Conservation (phyloP, 176 grass and related monocot species). For the Elymus sibiricus region DNA sequence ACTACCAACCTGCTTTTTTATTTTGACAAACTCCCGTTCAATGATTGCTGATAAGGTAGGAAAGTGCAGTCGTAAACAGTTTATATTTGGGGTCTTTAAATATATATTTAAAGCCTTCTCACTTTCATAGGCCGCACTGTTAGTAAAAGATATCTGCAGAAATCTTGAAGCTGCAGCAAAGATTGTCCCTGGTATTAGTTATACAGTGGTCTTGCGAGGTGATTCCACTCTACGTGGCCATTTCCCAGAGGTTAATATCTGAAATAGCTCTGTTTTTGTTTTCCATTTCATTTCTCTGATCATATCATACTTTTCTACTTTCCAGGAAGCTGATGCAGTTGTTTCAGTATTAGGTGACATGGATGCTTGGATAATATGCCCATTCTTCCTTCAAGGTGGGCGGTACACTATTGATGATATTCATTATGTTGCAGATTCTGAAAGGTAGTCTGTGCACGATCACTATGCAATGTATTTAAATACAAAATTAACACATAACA, state of each 20-base stretch:
- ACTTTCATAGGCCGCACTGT: conserved; percentile 55
- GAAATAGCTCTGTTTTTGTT: background rate
- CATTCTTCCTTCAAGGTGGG: conserved; percentile 98
- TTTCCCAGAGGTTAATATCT: conserved; percentile 75
- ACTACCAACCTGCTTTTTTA: conserved; percentile 79
- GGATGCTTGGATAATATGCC: conserved; percentile 99
- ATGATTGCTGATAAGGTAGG: conserved; percentile 86
- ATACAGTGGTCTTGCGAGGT: conserved; percentile 88
- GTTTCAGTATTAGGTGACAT: conserved; percentile 95
- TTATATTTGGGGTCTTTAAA: conserved; percentile 21
- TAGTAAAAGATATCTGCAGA: conserved; percentile 82
- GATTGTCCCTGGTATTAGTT: conserved; percentile 67
- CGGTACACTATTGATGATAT: conserved; percentile 89
- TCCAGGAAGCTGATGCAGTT: conserved; percentile 88
- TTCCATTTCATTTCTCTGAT: conserved; percentile 29
- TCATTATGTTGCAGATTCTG: conserved; percentile 86
- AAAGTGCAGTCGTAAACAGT: conserved; percentile 21
- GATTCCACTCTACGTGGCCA: conserved; percentile 96
- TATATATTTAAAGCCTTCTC: conserved; percentile 16
- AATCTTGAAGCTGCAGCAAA: conserved; percentile 87
- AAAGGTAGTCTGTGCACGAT: conserved; percentile 53
- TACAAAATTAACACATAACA: conserved; percentile 20
- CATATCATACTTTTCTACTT: conserved; percentile 27
- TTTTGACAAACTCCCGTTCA: conserved; percentile 96
- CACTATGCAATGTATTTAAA: conserved; percentile 20